Evolutionary conservation across 192 early-diverging fungal genomes (phyloP).

Genomic region (Funneliformis geosporum): DNA sequence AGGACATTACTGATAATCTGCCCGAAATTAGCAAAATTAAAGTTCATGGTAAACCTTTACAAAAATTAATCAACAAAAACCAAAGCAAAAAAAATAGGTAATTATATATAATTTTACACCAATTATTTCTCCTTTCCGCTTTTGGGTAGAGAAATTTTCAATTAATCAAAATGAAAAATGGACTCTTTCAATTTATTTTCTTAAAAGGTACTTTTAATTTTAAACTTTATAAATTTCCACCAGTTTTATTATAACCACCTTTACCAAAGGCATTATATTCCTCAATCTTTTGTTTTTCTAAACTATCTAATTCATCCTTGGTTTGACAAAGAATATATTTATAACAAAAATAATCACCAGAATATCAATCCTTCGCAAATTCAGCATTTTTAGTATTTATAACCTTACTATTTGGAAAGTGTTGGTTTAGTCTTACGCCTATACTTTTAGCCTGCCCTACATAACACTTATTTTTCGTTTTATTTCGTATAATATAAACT

Average conservation of each 20-base stretch:
- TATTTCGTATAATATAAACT: constrained; percentile 13
- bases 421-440: background rate
- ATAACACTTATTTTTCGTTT: background rate
- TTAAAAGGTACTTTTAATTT: constrained; percentile 24
- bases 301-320: constrained; percentile 21
- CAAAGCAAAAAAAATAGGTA: too few species aligned
- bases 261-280: constrained; percentile 5
- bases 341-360: constrained; percentile 18
- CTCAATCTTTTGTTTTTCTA: constrained; percentile 25
- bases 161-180: too few species aligned
- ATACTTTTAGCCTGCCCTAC: background rate
- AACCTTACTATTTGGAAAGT: background rate
- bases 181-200: too few species aligned
- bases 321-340: constrained; percentile 7
- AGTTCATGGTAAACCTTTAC: background rate
- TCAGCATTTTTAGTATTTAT: background rate
- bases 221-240: constrained; percentile 21
- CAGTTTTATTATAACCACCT: constrained; percentile 13
- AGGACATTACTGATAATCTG: constrained; percentile 7
- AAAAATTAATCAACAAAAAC: background rate
- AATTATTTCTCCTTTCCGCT: too few species aligned
- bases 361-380: constrained; percentile 20
- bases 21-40: constrained; percentile 18
- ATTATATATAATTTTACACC: too few species aligned
- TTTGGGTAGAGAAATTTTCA: too few species aligned